These are phyloP conservation scores for Thalassiosira hispida DNA, from an alignment of 352 stramenopile genomes.

Conservation along the genomic window DNA sequence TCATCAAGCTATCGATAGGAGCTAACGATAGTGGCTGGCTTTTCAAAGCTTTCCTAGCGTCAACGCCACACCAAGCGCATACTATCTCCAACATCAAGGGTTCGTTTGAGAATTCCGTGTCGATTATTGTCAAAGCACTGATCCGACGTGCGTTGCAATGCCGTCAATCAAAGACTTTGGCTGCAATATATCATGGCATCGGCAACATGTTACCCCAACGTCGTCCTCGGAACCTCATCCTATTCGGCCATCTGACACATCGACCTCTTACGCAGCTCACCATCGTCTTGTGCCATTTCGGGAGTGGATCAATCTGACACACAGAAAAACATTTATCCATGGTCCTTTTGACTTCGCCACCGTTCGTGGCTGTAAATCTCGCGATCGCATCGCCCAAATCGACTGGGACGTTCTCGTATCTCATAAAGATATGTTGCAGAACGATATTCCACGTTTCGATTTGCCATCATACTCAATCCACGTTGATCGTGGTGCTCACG, in stretches of 20 bases:
- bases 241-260: constrained; percentile 9
- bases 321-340: constrained; percentile 7
- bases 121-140: no score
- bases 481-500: not conserved
- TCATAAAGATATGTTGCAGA: not conserved
- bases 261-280: not conserved
- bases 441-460: not conserved
- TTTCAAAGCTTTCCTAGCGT: no score
- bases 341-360: constrained; percentile 18
- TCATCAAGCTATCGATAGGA: no score
- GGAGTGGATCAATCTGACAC: not conserved
- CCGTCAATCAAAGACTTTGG: not conserved
- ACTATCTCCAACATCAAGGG: no score
- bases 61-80: no score
- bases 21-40: no score
- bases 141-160: not conserved
- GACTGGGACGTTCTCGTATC: not conserved
- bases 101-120: not conserved
- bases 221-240: not conserved
- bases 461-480: not conserved
- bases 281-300: not conserved
- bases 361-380: constrained; percentile 1
- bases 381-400: not conserved
- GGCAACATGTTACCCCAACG: not conserved
- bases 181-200: not conserved